These are phyloP conservation scores for Termitomyces titanicus DNA, from an alignment of 768 basidiomycete species.

Conservation along the genomic window DNA sequence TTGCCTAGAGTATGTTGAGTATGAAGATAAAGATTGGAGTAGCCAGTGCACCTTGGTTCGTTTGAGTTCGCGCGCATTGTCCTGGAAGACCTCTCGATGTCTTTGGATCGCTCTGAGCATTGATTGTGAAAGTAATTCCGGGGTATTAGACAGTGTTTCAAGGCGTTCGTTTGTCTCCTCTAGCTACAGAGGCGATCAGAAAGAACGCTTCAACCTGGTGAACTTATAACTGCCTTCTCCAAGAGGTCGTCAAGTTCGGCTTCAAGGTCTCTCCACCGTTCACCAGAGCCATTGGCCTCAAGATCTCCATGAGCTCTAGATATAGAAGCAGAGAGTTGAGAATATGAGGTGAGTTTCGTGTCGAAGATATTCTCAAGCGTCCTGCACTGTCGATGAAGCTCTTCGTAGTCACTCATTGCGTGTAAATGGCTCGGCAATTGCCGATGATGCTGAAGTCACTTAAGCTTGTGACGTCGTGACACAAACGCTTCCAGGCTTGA, in stretches of 20 bases:
- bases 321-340: conserved; percentile 73
- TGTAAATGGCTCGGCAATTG: conserved; percentile 6
- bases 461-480: conserved; percentile 8
- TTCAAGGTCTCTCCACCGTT: conserved; percentile 82
- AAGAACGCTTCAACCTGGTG: not conserved
- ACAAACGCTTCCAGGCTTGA: too few species aligned
- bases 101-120: conserved; percentile 88
- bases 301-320: conserved; percentile 54
- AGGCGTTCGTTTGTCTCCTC: conserved; percentile 86
- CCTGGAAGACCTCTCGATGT: conserved; percentile 86
- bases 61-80: conserved; percentile 79
- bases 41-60: conserved; percentile 73
- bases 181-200: conserved; percentile 46
- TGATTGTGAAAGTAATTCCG: conserved; percentile 73
- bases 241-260: conserved; percentile 82
- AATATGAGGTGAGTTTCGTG: conserved; percentile 86
- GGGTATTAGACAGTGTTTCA: conserved; percentile 57
- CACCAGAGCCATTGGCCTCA: conserved; percentile 65
- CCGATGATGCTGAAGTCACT: conserved; percentile 3
- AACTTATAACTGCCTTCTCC: conserved; percentile 57
- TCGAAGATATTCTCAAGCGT: conserved; percentile 93
- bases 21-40: not conserved
- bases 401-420: conserved; percentile 78
- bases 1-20: conserved; percentile 43
- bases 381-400: conserved; percentile 86